Evolutionary conservation across 2,329 filamentous ascomycete genomes (phyloP).

Genomic region (Teratosphaeria gauchensis): DNA sequence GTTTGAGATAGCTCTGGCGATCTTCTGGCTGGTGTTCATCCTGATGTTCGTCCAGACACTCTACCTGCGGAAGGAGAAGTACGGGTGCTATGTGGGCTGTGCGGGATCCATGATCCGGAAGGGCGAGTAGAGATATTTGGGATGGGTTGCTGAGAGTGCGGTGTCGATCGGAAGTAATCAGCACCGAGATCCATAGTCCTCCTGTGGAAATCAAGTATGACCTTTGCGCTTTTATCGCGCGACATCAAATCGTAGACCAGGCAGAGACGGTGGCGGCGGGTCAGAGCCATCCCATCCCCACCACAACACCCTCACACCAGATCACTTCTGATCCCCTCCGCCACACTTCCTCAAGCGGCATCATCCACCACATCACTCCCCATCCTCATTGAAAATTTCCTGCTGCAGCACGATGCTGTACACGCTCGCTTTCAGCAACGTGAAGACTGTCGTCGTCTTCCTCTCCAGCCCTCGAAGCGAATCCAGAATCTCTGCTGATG

Average conservation of each 20-base stretch:
- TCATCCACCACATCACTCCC: neutral
- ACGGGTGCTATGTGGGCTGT: neutral
- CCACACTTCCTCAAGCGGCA: neutral
- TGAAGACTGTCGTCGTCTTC: constrained; percentile 92
- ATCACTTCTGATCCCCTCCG: neutral
- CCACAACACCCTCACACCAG: neutral
- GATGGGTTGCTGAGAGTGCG: neutral
- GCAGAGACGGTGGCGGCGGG: no score
- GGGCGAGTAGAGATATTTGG: neutral
- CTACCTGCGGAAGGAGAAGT: neutral
- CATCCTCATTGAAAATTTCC: constrained; percentile 51
- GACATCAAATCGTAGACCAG: no score
- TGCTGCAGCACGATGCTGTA: constrained; percentile 98
- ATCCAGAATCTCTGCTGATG: constrained; percentile 67
- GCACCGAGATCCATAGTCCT: neutral
- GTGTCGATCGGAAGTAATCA: neutral
- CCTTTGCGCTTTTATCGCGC: no score
- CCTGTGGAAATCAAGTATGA: neutral
- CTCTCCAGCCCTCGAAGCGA: constrained; percentile 79
- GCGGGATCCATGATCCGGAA: neutral
- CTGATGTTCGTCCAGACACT: neutral
- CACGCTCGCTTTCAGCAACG: constrained; percentile 91
- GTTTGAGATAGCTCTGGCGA: neutral
- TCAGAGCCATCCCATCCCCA: no score
- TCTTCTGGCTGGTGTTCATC: neutral